phyloP scores from a whole-genome alignment of 1,284 basidiomycete genomes.

The Hemileia vastatrix region DNA sequence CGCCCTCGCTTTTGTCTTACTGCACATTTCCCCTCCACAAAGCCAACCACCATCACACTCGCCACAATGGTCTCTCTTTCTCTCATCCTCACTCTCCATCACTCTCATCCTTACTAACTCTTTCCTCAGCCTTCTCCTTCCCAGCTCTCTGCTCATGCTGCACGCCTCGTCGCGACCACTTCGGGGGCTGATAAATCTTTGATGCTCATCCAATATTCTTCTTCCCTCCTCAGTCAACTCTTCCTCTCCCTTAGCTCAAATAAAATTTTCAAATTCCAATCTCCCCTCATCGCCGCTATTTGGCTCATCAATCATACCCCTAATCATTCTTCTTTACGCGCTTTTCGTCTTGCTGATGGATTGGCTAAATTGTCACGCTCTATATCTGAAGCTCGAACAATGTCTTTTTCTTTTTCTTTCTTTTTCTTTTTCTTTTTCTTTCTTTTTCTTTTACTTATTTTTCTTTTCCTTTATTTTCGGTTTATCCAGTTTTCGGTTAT shows the following conservation, averaged over 20 bases:
- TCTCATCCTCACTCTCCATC: no score
- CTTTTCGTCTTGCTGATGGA: conserved; percentile 3
- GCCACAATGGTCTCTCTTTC: no score
- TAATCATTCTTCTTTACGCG: no score
- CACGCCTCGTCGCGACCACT: conserved; percentile 16
- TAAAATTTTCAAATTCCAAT: not conserved
- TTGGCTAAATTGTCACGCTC: conserved; percentile 8
- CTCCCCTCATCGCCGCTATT: no score
- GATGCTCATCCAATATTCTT: conserved; percentile 17
- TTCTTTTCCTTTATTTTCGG: not conserved
- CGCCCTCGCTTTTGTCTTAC: no score
- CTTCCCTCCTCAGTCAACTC: conserved; percentile 6
- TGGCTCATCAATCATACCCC: no score
- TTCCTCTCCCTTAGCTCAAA: not conserved
- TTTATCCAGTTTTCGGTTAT: conserved; percentile 11
- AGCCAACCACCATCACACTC: no score
- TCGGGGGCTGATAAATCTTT: conserved; percentile 21
- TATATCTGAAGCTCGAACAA: conserved; percentile 20
- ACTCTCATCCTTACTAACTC: no score
- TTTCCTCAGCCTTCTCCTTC: no score
- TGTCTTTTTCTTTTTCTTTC: not conserved
- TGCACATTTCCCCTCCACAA: no score
- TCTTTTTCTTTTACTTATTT: not conserved
- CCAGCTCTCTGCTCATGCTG: no score
- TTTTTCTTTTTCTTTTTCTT: not conserved